Percentiles rank a stretch among this genome's conserved stretches.
Conservation (phyloP, 2,329 filamentous ascomycete genomes). For the Fusarium falciforme region DNA sequence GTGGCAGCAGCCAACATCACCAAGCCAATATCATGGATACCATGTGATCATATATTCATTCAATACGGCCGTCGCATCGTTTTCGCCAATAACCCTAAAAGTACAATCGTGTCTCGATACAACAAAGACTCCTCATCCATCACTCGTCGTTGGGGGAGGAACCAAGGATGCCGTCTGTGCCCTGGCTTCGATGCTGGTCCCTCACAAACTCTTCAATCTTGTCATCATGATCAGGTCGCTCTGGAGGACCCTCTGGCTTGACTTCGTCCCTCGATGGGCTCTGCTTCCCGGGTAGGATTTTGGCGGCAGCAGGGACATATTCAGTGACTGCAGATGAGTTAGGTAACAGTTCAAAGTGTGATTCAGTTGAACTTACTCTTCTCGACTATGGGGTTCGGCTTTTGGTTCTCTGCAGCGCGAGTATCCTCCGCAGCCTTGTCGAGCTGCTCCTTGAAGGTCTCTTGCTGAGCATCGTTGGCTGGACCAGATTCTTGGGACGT, state of each 20-base stretch:
- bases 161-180: constrained; percentile 43
- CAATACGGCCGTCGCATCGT: constrained; percentile 13
- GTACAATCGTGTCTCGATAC: not conserved
- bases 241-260: constrained; percentile 51
- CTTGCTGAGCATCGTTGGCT: constrained; percentile 18
- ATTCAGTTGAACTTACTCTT: constrained; percentile 50
- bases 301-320: constrained; percentile 57
- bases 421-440: constrained; percentile 55
- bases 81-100: constrained; percentile 2
- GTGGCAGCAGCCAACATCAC: not conserved
- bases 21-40: not conserved
- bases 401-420: constrained; percentile 40
- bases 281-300: constrained; percentile 53
- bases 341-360: not conserved
- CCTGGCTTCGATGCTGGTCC: constrained; percentile 63
- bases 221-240: constrained; percentile 58
- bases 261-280: constrained; percentile 35
- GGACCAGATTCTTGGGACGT: constrained; percentile 21
- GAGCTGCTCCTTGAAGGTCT: constrained; percentile 58
- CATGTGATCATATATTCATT: not conserved
- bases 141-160: constrained; percentile 24
- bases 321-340: constrained; percentile 51
- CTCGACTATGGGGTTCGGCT: constrained; percentile 53
- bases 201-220: constrained; percentile 65
- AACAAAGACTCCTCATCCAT: not conserved